A percentile compares a stretch with the other conserved stretches of the same genome.
These are phyloP conservation scores for Leccinum huronense DNA, from an alignment of 1,284 basidiomycete species.

Conservation along the genomic window DNA sequence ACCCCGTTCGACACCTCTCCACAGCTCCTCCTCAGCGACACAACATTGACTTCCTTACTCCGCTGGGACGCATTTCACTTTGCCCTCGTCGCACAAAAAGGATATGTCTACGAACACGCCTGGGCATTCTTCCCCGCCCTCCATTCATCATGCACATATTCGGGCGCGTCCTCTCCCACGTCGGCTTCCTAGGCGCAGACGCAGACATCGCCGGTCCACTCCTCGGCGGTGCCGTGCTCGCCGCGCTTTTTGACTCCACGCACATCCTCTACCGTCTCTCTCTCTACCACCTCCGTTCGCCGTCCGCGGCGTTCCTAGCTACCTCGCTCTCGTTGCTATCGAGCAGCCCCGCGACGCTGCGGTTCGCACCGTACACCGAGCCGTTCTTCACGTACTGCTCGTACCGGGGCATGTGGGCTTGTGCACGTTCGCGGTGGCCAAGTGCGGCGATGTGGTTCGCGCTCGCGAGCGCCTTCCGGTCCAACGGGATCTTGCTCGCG, in stretches of 20 bases:
- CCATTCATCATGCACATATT: constrained; percentile 52
- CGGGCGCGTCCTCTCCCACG: constrained; percentile 27
- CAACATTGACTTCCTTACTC: constrained; percentile 41
- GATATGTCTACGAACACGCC: constrained; percentile 78
- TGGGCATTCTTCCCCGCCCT: constrained; percentile 86
- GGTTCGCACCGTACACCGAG: constrained; percentile 77
- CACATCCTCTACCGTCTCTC: constrained; percentile 64
- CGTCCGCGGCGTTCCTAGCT: constrained; percentile 58
- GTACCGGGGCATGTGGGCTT: constrained; percentile 73
- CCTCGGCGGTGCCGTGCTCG: constrained; percentile 41
- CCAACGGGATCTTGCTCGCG: constrained; percentile 77
- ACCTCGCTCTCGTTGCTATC: constrained; percentile 74
- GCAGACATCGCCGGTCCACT: constrained; percentile 26
- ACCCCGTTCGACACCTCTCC: constrained; percentile 50
- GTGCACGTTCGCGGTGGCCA: constrained; percentile 49
- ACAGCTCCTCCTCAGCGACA: constrained; percentile 29
- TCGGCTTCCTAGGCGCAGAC: neutral
- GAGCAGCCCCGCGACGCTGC: constrained; percentile 75
- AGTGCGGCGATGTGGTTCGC: constrained; percentile 63
- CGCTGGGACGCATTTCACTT: constrained; percentile 94
- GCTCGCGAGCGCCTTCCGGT: constrained; percentile 68
- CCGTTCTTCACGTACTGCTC: constrained; percentile 82
- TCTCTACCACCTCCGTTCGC: constrained; percentile 51
- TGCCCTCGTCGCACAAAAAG: constrained; percentile 57
- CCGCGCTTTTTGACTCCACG: constrained; percentile 46